Percentiles rank a stretch among this genome's conserved stretches.
These are phyloP conservation scores for Phytophthora pinifolia DNA, from an alignment of 352 stramenopile genomes.

Conservation along the genomic window DNA sequence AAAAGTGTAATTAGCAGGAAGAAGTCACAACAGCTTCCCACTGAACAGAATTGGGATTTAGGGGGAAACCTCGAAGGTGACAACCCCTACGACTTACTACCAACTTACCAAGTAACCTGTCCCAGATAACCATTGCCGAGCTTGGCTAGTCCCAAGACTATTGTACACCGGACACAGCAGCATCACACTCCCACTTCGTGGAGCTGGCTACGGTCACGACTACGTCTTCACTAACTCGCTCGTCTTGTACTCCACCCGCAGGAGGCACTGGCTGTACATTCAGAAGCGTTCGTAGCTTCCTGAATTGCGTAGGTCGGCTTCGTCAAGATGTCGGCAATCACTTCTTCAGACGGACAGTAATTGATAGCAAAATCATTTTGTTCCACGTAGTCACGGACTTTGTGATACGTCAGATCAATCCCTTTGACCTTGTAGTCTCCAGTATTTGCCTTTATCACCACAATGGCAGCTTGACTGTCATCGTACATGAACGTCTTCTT, in stretches of 20 bases:
- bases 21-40: background rate
- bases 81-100: conserved; percentile 2
- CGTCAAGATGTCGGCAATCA: conserved; percentile 10
- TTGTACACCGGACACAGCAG: conserved; percentile 1
- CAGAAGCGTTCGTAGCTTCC: conserved; percentile 3
- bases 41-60: conserved; percentile 5
- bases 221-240: background rate
- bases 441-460: too few species aligned
- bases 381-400: background rate
- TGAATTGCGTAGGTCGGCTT: conserved; percentile 8
- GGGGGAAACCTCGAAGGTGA: conserved; percentile 4
- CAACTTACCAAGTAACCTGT: too few species aligned
- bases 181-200: conserved; percentile 15
- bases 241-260: background rate
- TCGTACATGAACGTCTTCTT: too few species aligned
- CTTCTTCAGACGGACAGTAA: conserved; percentile 4
- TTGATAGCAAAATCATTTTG: conserved; percentile 3
- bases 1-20: background rate
- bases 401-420: conserved; percentile 3
- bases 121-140: too few species aligned
- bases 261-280: conserved; percentile 7
- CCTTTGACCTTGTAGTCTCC: too few species aligned
- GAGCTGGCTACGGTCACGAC: background rate
- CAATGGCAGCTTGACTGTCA: too few species aligned
- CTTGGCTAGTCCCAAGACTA: too few species aligned